Conservation (phyloP, 139 green algal species). For the Eudorina sp. region DNA sequence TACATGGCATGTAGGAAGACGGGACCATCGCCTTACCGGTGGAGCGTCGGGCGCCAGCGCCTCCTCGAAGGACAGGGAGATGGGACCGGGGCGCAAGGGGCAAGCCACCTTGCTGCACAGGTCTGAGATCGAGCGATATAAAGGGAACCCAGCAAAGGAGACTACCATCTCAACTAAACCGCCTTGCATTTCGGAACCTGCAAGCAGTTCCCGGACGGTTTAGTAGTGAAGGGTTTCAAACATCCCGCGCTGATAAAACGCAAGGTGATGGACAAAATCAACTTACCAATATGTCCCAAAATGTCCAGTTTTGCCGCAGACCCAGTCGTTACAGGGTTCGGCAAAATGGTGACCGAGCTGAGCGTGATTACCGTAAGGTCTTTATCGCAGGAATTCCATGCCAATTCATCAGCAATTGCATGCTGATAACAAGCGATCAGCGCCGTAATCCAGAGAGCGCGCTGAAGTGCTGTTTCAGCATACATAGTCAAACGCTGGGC, state of each 20-base stretch:
- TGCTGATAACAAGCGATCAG: not conserved
- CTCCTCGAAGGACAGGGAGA: slow-evolving; percentile 59
- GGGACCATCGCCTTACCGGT: slow-evolving; percentile 58
- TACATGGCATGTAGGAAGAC: not conserved
- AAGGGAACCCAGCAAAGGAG: slow-evolving; percentile 55
- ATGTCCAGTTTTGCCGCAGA: slow-evolving; percentile 56
- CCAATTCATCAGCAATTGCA: slow-evolving; percentile 45
- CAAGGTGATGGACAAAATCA: not conserved
- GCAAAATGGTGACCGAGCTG: slow-evolving; percentile 48
- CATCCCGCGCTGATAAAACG: not conserved
- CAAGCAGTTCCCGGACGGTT: not conserved
- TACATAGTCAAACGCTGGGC: too few species aligned
- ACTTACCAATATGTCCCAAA: slow-evolving; percentile 50
- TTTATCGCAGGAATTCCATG: slow-evolving; percentile 56
- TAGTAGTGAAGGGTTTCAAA: not conserved
- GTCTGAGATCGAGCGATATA: slow-evolving; percentile 60
- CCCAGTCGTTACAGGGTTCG: slow-evolving; percentile 62
- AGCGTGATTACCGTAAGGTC: slow-evolving; percentile 35
- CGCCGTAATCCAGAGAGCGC: too few species aligned
- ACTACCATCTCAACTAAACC: slow-evolving; percentile 64
- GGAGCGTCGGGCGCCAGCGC: slow-evolving; percentile 68
- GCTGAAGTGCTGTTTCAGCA: too few species aligned
- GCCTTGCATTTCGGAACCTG: slow-evolving; percentile 47
- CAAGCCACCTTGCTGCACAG: slow-evolving; percentile 68
- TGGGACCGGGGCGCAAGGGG: slow-evolving; percentile 52